Evolutionary conservation across 192 early-diverging fungal species (phyloP), one percentile per base, ranked within the genome.

Genomic region (Obelidium mucronatum): DNA sequence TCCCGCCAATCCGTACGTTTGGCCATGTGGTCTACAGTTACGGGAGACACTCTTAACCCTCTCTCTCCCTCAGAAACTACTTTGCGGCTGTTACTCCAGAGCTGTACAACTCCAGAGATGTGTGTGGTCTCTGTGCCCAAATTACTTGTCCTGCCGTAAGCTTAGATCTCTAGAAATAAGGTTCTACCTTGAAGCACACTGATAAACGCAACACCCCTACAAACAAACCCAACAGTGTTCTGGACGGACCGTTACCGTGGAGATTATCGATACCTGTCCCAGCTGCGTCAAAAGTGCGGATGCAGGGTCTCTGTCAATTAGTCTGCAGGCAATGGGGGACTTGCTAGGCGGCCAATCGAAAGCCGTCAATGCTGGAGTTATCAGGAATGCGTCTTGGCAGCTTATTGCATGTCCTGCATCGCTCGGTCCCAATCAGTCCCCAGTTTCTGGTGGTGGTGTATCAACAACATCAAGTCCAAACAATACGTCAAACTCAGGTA

Each of bases 111-210:
- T 1, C 30, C 34, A n/a, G 51, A 13, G 55, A 30, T 36, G 55
- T 73, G 0, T 73, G 70, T 33, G 70, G 70, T 22, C 52, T 53
- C 0, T 73, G 70, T 59, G 44, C 51, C 2, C 70, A 73, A 37
- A 24, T 73, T 11, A 37, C 70, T 1, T 73, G 70, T 35, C 8
- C 70, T 36, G 11, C 13, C 11, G 70, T 73, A 28, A n/a, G n/a
- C n/a, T n/a, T n/a, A n/a, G n/a, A n/a, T n/a, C n/a, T n/a, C n/a
- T n/a, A n/a, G n/a, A n/a, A n/a, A n/a, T n/a, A n/a, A n/a, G n/a
- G n/a, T n/a, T n/a, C n/a, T n/a, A n/a, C n/a, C n/a, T n/a, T n/a
- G n/a, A n/a, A n/a, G n/a, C n/a, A n/a, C n/a, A n/a, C n/a, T n/a
- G n/a, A n/a, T n/a, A n/a, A 30, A 1, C 19, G 22, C 19, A 19